Conservation (phyloP, 768 basidiomycete genomes). For the Collybia nuda region DNA sequence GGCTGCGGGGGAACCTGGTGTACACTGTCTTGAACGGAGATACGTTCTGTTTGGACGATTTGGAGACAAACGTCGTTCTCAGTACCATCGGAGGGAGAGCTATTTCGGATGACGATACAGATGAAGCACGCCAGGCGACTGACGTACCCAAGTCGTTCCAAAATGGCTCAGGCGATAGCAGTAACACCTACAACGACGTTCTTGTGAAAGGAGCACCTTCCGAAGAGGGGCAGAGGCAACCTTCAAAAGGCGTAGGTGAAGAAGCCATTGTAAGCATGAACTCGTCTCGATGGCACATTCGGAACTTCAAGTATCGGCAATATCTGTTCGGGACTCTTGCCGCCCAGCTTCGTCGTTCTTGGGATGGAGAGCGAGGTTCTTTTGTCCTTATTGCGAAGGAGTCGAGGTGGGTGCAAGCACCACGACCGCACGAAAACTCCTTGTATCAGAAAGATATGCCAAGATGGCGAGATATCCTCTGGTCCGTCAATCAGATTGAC, state of each 20-base stretch:
- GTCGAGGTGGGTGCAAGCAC: conserved; percentile 27
- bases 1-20: conserved; percentile 34
- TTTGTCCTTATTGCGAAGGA: conserved; percentile 39
- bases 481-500: conserved; percentile 7
- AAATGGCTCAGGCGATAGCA: not conserved
- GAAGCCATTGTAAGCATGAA: conserved; percentile 30
- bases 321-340: conserved; percentile 39
- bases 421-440: conserved; percentile 14
- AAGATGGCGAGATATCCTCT: not conserved
- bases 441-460: conserved; percentile 6
- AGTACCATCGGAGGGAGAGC: conserved; percentile 9
- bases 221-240: not conserved
- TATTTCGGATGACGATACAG: not conserved
- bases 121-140: not conserved
- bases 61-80: conserved; percentile 32
- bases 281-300: conserved; percentile 34
- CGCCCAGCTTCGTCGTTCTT: conserved; percentile 36
- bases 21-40: conserved; percentile 39
- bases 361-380: conserved; percentile 34
- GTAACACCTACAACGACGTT: not conserved
- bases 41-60: conserved; percentile 35
- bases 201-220: too few species aligned
- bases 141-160: not conserved
- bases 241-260: conserved; percentile 17
- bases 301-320: conserved; percentile 28